Evolutionary conservation across 257 asterid species (phyloP), one percentile per base, ranked within the genome.

Genomic region (Coffea canephora): DNA sequence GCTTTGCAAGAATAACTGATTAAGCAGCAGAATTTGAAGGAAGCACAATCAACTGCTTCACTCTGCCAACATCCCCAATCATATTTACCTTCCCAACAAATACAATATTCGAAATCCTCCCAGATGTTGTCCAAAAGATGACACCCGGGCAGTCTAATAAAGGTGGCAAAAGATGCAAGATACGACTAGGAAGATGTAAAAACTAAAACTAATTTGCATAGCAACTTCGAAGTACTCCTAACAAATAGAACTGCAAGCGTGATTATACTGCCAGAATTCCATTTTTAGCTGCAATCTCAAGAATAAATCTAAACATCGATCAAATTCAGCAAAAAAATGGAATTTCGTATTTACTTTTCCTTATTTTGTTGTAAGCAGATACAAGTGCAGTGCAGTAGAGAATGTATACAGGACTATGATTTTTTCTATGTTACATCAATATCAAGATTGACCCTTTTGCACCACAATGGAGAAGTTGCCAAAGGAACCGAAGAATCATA

Each of bases 381-480:
- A 39, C 46, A 39, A 71, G 57, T 81, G 57, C 74, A 65, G 7
- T 5, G 23, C 16, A 19, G 36, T 52, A 18, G 16, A 14, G 31
- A 31, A 31, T 31, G 31, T 31, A 31, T 31, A 31, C 31, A 31
- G 13, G 16, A 8, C 7, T 69, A 62, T 67, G 48, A 71, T 69
- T 81, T 31, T 15, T 62, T 11, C 57, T 78, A 78, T 73, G 82
- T 82, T 71, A 55, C 12, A 39, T 82, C 43, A 82, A 71, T 31
- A 77, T 71, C 75, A 70, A 82, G 43, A 49, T 52, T 57, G 31
- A 55, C 52, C 59, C 64, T 55, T 67, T 85, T 79, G 81, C 81
- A 85, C 98, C 97, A 95, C 78, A 95, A 84, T 6, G 98, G 95
- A 83, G 98, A 94, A 79, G 80, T 78, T 80, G 91, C 91, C 85